These are phyloP conservation scores for Tephrocybe sp. DNA, from an alignment of 768 basidiomycete species.

Conservation along the genomic window DNA sequence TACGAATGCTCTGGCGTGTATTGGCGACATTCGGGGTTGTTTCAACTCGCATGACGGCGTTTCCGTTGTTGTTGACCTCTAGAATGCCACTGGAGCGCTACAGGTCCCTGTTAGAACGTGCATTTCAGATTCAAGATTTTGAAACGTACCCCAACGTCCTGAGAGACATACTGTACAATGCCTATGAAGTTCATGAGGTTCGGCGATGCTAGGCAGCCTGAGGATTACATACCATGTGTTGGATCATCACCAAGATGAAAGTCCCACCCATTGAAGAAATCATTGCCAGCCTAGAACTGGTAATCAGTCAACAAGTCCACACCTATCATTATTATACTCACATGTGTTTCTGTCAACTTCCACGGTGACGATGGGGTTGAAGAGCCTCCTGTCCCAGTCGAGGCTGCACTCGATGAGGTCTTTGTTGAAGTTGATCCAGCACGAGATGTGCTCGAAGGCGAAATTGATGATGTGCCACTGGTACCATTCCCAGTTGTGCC, in stretches of 20 bases:
- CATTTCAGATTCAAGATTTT: slow-evolving; percentile 3
- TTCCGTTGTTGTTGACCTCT: slow-evolving; percentile 65
- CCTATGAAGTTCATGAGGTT: slow-evolving; percentile 18
- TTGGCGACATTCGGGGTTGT: slow-evolving; percentile 72
- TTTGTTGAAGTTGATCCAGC: slow-evolving; percentile 17
- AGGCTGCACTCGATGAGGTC: slow-evolving; percentile 17
- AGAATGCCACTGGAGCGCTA: slow-evolving; percentile 61
- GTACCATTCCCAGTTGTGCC: slow-evolving; percentile 18
- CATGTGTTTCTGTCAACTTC: slow-evolving; percentile 61
- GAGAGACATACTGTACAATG: slow-evolving; percentile 64
- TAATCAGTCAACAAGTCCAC: neutral
- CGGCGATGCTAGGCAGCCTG: neutral
- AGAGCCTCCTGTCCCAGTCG: slow-evolving; percentile 18
- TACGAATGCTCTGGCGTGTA: slow-evolving; percentile 76
- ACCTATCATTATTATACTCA: slow-evolving; percentile 27
- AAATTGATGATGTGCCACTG: slow-evolving; percentile 10
- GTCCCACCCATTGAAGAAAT: slow-evolving; percentile 82
- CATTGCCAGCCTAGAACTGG: slow-evolving; percentile 50
- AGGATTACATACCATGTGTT: slow-evolving; percentile 54
- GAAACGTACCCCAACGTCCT: slow-evolving; percentile 53
- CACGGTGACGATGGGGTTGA: slow-evolving; percentile 46
- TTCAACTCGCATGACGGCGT: slow-evolving; percentile 88
- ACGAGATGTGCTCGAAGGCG: slow-evolving; percentile 18
- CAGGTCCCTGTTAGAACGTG: slow-evolving; percentile 4
- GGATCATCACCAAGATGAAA: slow-evolving; percentile 75